Percentiles rank a stretch among this genome's conserved stretches.
Conservation (phyloP, 805 yeast species). For the Ogataea dorogensis region DNA sequence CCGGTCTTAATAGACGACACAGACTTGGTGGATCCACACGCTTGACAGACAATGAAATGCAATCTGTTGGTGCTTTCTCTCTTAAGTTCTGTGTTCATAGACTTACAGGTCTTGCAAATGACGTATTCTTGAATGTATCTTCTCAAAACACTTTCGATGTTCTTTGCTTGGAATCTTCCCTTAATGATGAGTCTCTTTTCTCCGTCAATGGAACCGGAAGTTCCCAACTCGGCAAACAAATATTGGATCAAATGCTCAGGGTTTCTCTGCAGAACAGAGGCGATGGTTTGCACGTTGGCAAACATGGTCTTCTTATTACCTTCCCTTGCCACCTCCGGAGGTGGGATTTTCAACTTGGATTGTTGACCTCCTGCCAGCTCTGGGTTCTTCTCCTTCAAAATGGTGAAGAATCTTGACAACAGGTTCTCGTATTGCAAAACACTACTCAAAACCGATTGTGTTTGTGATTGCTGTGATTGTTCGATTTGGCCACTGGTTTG, state of each 20-base stretch:
- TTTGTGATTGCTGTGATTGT: slow-evolving; percentile 11
- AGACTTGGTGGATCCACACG: slow-evolving; percentile 96
- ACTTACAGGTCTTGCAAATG: slow-evolving; percentile 98
- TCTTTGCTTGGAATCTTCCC: slow-evolving; percentile 98
- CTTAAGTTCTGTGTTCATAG: slow-evolving; percentile 92
- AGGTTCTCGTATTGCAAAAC: slow-evolving; percentile 66
- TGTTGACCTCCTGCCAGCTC: slow-evolving; percentile 96
- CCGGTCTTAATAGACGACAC: slow-evolving; percentile 98
- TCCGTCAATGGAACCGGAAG: slow-evolving; percentile 98
- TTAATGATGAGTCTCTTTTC: slow-evolving; percentile 94
- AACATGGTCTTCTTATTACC: slow-evolving; percentile 95
- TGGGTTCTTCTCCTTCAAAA: slow-evolving; percentile 91
- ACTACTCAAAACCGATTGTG: slow-evolving; percentile 37
- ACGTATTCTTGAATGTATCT: slow-evolving; percentile 96
- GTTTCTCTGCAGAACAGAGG: slow-evolving; percentile 91
- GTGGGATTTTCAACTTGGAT: slow-evolving; percentile 94
- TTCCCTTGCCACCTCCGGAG: slow-evolving; percentile 95
- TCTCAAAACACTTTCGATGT: slow-evolving; percentile 93
- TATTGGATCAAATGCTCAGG: slow-evolving; percentile 97
- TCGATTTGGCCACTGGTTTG: slow-evolving; percentile 19
- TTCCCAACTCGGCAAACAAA: slow-evolving; percentile 97
- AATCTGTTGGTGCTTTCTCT: slow-evolving; percentile 96
- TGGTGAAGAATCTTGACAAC: slow-evolving; percentile 79
- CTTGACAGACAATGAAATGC: slow-evolving; percentile 95
- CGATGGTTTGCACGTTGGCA: slow-evolving; percentile 92